Evolutionary conservation across 257 asterid genomes (phyloP), one percentile per base, ranked within the genome.

Genomic region (Penstemon davidsonii): DNA sequence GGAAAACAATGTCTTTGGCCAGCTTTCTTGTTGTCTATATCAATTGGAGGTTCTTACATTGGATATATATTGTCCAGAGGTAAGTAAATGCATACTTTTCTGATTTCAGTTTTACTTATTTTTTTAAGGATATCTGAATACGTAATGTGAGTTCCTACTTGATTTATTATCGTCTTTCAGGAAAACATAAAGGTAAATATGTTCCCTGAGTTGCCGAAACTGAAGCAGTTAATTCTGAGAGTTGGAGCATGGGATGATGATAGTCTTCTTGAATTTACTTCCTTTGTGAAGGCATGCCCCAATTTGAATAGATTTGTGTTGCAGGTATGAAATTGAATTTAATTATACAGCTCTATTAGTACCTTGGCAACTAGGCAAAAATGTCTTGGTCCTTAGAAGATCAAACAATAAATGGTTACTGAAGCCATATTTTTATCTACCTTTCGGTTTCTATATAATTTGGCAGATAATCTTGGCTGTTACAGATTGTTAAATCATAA

Each of bases 1-100:
- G 40, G 82, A 71, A 36, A 79, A 77, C 63, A 75, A 81, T 64
- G 76, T 86, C n/a, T 80, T 82, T 60, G 74, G 72, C 41, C 79
- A 67, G 75, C 85, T 86, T 60, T 79, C 87, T 3, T 62, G 86
- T 57, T 80, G 87, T 73, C 65, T 83, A 33, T 18, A 76, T 78
- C 87, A 83, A 41, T 72, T 83, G 18, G 83, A 75, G 77, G 67
- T 73, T 72, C 85, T 86, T 56, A 83, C 83, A 1, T 74, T 84
- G 78, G 84, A 76, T 59, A 76, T 76, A 67, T 76, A 78, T 73
- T 74, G 70, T 49, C 84, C 86, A 0, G 82, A 69, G 77, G 91
- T 81, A 60, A 68, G 82, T 44, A 25, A 60, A 75, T 41, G 4
- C 8, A 57, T 15, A 37, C 41, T 67, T 36, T 44, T 9, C 37